phyloP scores from a whole-genome alignment of 2,329 filamentous ascomycete species.

The Fusarium zealandicum region DNA sequence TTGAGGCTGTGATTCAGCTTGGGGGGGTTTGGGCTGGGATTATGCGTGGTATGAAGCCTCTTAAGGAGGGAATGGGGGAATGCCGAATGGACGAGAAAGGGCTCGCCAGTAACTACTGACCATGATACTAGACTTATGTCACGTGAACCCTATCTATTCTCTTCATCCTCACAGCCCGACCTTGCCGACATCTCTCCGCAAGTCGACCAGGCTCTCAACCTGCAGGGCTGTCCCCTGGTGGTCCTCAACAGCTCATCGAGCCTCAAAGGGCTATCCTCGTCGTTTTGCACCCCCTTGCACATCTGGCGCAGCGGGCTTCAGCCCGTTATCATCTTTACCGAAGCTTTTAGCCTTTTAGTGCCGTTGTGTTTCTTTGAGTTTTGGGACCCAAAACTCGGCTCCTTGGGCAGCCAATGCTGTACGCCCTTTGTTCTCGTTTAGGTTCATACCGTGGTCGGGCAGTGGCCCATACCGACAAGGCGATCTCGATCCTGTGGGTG shows the following conservation, averaged over 20 bases:
- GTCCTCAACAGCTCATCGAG: conserved; percentile 31
- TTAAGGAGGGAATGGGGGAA: too few relatives aligned
- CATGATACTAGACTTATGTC: too few relatives aligned
- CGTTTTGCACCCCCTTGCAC: conserved; percentile 3
- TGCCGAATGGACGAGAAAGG: too few relatives aligned
- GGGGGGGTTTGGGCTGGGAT: background rate
- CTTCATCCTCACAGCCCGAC: conserved; percentile 13
- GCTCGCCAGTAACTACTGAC: too few relatives aligned
- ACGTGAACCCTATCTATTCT: too few relatives aligned
- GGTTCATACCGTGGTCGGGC: conserved; percentile 5
- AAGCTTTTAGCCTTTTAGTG: conserved; percentile 6
- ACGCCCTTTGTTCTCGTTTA: background rate
- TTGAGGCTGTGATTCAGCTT: conserved; percentile 10
- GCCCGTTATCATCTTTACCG: conserved; percentile 16
- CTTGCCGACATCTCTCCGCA: background rate
- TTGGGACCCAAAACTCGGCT: conserved; percentile 28
- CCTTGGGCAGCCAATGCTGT: conserved; percentile 17
- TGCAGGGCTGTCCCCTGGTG: conserved; percentile 34
- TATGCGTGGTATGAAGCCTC: too few relatives aligned
- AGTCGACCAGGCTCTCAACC: conserved; percentile 20
- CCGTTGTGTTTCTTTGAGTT: conserved; percentile 11
- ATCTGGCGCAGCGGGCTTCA: background rate
- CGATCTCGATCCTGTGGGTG: conserved; percentile 2
- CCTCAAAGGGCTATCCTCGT: conserved; percentile 30
- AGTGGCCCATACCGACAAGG: conserved; percentile 3